Evolutionary conservation across 148 eudicot species (phyloP), one percentile per base, ranked within the genome.

Genomic region (Diospyros lotus): DNA sequence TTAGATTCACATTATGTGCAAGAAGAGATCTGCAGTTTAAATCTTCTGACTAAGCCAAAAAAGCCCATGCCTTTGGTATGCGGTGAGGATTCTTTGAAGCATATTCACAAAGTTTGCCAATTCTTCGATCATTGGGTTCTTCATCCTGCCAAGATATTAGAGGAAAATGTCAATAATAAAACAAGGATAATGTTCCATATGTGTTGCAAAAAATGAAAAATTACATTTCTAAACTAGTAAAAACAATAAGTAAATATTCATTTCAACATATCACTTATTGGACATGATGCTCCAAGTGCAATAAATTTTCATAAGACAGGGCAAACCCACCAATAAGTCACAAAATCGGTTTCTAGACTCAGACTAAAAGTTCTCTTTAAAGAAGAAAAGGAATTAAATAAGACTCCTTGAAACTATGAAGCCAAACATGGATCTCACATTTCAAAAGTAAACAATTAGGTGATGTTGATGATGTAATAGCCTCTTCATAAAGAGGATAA

Each of bases 41-140:
- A 59, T 4, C 41, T 58, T 72, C 65, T 58, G 55, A 58, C 9
- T 43, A 17, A 9, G 48, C 2, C 4, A 73, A 45, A 73, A 59
- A 72, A 28, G 28, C 70, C 48, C 73, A 72, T 62, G 90, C 97
- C 97, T 90, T 87, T 44, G 95, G 97, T 40, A 90, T 83, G 3
- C 97, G 93, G 78, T 90, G 76, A 46, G 97, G 97, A 79, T 93
- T 93, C 83, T 84, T 93, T 4, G 89, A 78, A 76, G 93, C 94
- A 83, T 93, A 93, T 80, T 93, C 97, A 82, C 93, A 90, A n/a
- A 93, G 83, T 83, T 93, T 93, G 11, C 91, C 81, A 64, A 93
- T 90, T 84, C 73, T 89, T 78, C 96, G 85, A 39, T 90, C 91
- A 87, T 90, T 93, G 68, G 93, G 90, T 78, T 85, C 91, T 65